phyloP scores from a whole-genome alignment of 2,329 filamentous ascomycete genomes.

The Exophiala sp. region DNA sequence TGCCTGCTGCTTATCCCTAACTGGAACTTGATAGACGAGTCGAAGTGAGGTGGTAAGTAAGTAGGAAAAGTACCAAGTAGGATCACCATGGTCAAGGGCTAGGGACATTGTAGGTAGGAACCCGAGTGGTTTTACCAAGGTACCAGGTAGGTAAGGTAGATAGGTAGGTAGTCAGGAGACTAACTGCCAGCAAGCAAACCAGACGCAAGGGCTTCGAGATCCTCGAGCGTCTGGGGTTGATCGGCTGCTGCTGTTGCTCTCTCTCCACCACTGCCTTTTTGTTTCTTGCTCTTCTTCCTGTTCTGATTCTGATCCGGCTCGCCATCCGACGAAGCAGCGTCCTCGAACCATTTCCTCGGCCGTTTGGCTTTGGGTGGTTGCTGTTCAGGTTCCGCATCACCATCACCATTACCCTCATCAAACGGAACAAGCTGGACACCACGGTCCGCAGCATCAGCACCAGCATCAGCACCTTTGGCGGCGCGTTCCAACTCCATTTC shows the following conservation, averaged over 20 bases:
- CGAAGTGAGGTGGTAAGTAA: too few relatives aligned
- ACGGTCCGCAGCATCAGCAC: conserved; percentile 21
- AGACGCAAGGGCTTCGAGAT: conserved; percentile 44
- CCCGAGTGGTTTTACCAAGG: too few relatives aligned
- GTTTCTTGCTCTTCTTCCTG: conserved; percentile 12
- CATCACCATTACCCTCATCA: conserved; percentile 29
- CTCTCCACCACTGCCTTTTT: conserved; percentile 21
- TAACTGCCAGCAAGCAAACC: conserved; percentile 34
- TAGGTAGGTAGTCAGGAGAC: neutral
- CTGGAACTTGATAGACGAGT: too few relatives aligned
- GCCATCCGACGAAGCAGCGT: conserved; percentile 27
- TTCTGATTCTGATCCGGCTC: conserved; percentile 30
- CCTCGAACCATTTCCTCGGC: conserved; percentile 37
- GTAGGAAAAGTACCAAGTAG: too few relatives aligned
- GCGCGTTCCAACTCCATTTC: conserved; percentile 32
- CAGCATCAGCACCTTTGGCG: conserved; percentile 30
- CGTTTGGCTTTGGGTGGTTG: conserved; percentile 33
- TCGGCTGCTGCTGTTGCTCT: conserved; percentile 29
- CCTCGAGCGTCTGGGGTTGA: conserved; percentile 39
- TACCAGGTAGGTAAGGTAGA: too few relatives aligned
- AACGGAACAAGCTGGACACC: conserved; percentile 34
- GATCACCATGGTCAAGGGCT: too few relatives aligned
- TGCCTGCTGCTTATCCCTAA: too few relatives aligned
- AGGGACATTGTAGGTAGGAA: too few relatives aligned
- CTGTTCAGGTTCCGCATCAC: too few relatives aligned